These are phyloP conservation scores for Lactarius sp. DNA, from an alignment of 768 basidiomycete species.

Conservation along the genomic window DNA sequence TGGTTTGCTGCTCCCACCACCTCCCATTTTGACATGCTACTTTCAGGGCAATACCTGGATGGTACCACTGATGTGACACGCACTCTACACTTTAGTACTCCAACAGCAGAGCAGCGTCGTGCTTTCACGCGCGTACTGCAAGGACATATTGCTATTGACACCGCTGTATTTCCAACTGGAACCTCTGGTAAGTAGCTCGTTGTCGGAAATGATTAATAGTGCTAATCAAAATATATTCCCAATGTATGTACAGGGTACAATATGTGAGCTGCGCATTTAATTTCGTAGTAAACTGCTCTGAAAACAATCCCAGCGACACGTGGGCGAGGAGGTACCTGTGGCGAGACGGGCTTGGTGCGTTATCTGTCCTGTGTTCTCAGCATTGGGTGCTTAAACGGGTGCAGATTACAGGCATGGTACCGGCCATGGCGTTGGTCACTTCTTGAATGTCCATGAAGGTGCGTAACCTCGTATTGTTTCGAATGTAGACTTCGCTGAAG, in stretches of 20 bases:
- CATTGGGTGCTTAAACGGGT: not conserved
- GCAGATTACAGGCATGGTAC: conserved; percentile 83
- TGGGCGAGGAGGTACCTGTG: conserved; percentile 77
- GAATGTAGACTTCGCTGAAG: not conserved
- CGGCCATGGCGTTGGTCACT: conserved; percentile 93
- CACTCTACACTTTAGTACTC: conserved; percentile 88
- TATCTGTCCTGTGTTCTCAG: not conserved
- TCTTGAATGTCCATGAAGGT: conserved; percentile 90
- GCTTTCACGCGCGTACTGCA: conserved; percentile 91
- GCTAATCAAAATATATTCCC: not conserved
- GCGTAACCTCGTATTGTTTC: not conserved
- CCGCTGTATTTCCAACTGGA: conserved; percentile 73
- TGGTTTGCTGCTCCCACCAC: not conserved
- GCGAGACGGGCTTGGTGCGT: conserved; percentile 79
- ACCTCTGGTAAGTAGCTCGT: conserved; percentile 53
- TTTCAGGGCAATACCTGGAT: conserved; percentile 73
- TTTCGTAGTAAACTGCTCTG: not conserved
- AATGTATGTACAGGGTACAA: conserved; percentile 43
- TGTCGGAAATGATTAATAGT: not conserved
- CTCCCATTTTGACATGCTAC: not conserved
- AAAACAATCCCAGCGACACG: conserved; percentile 51
- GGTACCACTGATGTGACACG: conserved; percentile 95
- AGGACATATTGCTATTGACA: conserved; percentile 87
- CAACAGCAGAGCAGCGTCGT: conserved; percentile 74
- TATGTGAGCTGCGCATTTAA: conserved; percentile 39